Base-by-base conservation (phyloP, 208 protist genomes). In the Sergeia podlipaevii region DNA sequence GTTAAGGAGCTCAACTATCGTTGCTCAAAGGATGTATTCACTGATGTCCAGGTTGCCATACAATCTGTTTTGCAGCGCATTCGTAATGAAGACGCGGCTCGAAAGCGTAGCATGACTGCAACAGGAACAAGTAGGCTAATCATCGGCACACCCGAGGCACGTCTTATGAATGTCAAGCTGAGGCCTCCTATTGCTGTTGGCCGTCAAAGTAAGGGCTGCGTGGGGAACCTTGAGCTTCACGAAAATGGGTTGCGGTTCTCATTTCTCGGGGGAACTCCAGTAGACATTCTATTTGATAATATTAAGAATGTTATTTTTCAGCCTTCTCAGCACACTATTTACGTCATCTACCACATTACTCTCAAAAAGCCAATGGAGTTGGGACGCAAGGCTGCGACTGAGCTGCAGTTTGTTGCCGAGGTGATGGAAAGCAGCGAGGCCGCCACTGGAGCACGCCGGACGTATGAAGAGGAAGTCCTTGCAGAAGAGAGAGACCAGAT, bases 261-360 rank as follows among this genome's bases (percentile, higher is more conserved):
- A 11, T 82, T 86, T 34, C 68, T 86, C 42, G 92, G 84, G 37
- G 84, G 79, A 7, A 47, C 64, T 2, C 77, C 80, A 27, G 62
- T 98, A 23, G 95, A 98, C 47, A 82, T 99, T 33, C 45, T 96
- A 3, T 99, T 97, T 60, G 85, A 89, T 17, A 99, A 99, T 64
- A 91, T 99, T 38, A 96, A 96, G 62, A 91, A 98, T 70, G 74
- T 97, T 52, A 97, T 99, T 52, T 99, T 99, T 53, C 97, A 99
- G 68, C 93, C 93, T 1, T 88, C 83, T 15, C 77, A 92, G 15
- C 89, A 96, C 29, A 68, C 78, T 26, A 91, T 97, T 24, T 70
- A 79, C 29, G 94, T 97, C 2, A 80, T 99, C 52, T 89, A 99
- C 52, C 97, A 99, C 70, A 83, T 99, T 28, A 97, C 98, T 37